phyloP scores from a whole-genome alignment of 2,329 filamentous ascomycete species.

The Ramularia endophylla region DNA sequence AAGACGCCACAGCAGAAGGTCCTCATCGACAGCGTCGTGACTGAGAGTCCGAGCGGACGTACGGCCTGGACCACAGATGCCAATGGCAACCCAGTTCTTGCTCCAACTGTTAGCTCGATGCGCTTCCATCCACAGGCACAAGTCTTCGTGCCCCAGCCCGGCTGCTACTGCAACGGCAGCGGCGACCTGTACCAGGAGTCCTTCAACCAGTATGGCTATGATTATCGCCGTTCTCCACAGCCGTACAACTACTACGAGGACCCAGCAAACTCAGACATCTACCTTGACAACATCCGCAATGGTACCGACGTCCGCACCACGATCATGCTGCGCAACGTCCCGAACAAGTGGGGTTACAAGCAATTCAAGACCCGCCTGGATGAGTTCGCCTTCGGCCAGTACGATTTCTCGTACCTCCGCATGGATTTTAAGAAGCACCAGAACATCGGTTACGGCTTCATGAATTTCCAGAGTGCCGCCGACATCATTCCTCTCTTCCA shows the following conservation, averaged over 20 bases:
- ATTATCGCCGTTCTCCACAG: constrained; percentile 1
- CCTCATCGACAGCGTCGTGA: neutral
- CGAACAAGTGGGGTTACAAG: constrained; percentile 70
- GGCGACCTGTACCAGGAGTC: no score
- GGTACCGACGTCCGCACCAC: constrained; percentile 47
- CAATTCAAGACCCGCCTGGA: constrained; percentile 71
- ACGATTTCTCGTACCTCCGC: constrained; percentile 91
- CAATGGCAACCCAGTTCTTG: neutral
- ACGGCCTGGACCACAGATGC: neutral
- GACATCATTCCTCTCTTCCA: constrained; percentile 67
- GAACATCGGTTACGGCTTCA: constrained; percentile 94
- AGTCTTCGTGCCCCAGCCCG: no score
- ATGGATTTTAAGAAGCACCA: constrained; percentile 53
- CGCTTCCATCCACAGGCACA: no score
- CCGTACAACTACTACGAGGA: no score
- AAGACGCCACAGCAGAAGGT: neutral
- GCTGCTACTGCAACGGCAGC: no score
- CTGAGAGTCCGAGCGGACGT: neutral
- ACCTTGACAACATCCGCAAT: constrained; percentile 32
- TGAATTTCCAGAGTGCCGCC: constrained; percentile 80
- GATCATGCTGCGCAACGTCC: constrained; percentile 89
- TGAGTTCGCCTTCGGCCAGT: constrained; percentile 69
- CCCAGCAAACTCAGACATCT: no score
- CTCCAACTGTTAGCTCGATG: no score
- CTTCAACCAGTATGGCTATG: no score